These are phyloP conservation scores for Sicyos baderoa DNA, from an alignment of 306 rosid species.

Conservation along the genomic window DNA sequence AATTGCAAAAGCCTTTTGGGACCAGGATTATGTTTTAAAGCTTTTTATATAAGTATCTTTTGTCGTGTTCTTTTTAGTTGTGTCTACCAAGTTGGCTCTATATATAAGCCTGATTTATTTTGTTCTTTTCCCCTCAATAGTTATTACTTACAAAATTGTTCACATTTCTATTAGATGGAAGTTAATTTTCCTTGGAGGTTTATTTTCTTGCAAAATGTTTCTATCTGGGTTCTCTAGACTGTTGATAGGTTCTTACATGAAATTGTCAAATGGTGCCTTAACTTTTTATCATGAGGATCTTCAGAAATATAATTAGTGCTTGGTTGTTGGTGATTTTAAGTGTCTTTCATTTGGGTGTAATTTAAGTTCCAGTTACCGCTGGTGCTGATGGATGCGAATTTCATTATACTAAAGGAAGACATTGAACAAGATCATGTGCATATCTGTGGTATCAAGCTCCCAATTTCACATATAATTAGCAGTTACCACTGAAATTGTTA, in stretches of 20 bases:
- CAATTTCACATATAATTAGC: background rate
- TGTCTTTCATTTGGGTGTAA: background rate
- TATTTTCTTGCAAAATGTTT: background rate
- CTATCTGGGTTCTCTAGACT: background rate
- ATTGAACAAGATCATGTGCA: background rate
- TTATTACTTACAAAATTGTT: background rate
- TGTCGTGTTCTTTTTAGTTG: background rate
- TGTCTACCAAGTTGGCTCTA: background rate
- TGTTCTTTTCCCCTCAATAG: background rate
- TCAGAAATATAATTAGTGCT: background rate
- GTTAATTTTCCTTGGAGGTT: background rate
- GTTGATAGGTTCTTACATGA: background rate
- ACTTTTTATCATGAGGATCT: background rate
- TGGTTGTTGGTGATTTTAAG: conserved; percentile 10
- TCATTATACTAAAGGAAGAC: background rate
- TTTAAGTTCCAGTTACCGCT: background rate
- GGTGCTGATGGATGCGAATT: background rate
- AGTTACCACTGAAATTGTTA: too few relatives aligned
- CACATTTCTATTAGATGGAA: background rate
- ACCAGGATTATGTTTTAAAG: conserved; percentile 29
- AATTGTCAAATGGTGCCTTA: background rate
- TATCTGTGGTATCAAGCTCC: background rate
- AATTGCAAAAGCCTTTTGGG: conserved; percentile 48
- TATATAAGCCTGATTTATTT: background rate
- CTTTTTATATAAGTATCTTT: conserved; percentile 8